Percentiles rank a stretch among this genome's conserved stretches.
Conservation (phyloP, 2,329 filamentous ascomycete genomes). For the Neopestalotiopsis rosae region DNA sequence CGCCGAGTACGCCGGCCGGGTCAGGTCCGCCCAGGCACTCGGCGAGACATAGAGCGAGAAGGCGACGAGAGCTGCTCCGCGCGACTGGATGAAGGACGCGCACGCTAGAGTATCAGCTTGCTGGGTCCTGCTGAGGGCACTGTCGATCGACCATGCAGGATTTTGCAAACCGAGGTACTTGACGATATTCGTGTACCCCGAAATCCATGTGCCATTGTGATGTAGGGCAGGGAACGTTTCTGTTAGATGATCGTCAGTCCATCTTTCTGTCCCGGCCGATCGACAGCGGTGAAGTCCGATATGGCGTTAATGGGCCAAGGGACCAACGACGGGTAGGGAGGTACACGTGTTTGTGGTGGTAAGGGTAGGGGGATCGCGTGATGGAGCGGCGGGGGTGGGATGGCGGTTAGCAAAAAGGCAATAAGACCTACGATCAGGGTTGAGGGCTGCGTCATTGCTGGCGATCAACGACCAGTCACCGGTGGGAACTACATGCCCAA, state of each 20-base stretch:
- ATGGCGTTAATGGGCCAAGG: background rate
- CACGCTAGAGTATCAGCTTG: slow-evolving; percentile 56
- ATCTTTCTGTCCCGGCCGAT: slow-evolving; percentile 22
- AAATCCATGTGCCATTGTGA: slow-evolving; percentile 57
- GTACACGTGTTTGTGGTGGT: slow-evolving; percentile 14
- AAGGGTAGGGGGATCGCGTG: slow-evolving; percentile 29
- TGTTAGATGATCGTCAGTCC: slow-evolving; percentile 32
- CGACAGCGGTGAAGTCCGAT: slow-evolving; percentile 23
- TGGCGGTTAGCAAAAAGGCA: slow-evolving; percentile 10
- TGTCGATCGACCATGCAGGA: slow-evolving; percentile 42
- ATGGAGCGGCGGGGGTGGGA: slow-evolving; percentile 19
- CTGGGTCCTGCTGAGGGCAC: slow-evolving; percentile 43
- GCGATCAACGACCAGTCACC: slow-evolving; percentile 73
- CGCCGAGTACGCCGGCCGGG: slow-evolving; percentile 79
- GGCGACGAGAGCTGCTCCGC: slow-evolving; percentile 80
- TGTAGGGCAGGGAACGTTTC: slow-evolving; percentile 61
- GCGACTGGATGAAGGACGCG: slow-evolving; percentile 74
- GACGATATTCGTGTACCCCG: slow-evolving; percentile 67
- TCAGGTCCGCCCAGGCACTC: slow-evolving; percentile 80
- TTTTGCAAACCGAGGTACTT: slow-evolving; percentile 52
- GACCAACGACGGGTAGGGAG: slow-evolving; percentile 3
- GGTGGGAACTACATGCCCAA: slow-evolving; percentile 65
- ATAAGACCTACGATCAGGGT: slow-evolving; percentile 68
- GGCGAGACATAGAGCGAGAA: slow-evolving; percentile 90
- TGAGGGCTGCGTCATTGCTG: slow-evolving; percentile 74